Evolutionary conservation across 495 filamentous ascomycete species (phyloP), one percentile per base, ranked within the genome.

Genomic region (Lasiosphaeria miniovina): DNA sequence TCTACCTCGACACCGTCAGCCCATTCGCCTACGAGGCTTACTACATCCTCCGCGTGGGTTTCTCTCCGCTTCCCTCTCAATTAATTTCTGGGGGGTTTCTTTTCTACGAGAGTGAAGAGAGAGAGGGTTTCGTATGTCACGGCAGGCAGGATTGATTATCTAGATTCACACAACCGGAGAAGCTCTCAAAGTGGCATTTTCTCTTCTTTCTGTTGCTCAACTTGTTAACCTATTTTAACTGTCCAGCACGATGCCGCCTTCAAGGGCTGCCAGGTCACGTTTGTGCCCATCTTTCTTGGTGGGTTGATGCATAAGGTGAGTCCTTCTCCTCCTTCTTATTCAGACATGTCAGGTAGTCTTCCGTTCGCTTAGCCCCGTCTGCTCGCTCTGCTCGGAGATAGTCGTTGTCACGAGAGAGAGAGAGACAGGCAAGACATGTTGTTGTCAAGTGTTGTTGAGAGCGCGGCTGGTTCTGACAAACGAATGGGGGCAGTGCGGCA

Each of bases 11-110:
- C 70, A 80, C 86, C 36, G 81, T 91, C 35, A 86, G 82, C 66
- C 88, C 88, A 6, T 90, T 91, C 66, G 83, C 82, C 0, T 90
- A 89, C 57, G 75, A 84, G 62, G 88, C 84, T 2, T 91, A 85
- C 65, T 79, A 88, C 65, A 73, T 89, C 4, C 64, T 86, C 48
- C 74, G 74, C 57, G 87, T 86, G 70, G 57, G 82, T 72, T 8
- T n/a, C 31, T 57, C 11, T 49, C 36, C 36, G 36, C 49, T 8
- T 49, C 10, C 24, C 24, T 24, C 2, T 24, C 24, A 24, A 24
- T 24, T 24, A 24, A 24, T 24, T 38, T 15, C 15, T 15, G 49
- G 17, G 6, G 6, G 15, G 49, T 51, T 51, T 51, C 4, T 51
- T 7, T 51, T 31, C 52, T 14, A 24, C 2, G 24, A 24, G 24